These are phyloP conservation scores for Laguncularia racemosa DNA, from an alignment of 345 rosid genomes.

Conservation along the genomic window DNA sequence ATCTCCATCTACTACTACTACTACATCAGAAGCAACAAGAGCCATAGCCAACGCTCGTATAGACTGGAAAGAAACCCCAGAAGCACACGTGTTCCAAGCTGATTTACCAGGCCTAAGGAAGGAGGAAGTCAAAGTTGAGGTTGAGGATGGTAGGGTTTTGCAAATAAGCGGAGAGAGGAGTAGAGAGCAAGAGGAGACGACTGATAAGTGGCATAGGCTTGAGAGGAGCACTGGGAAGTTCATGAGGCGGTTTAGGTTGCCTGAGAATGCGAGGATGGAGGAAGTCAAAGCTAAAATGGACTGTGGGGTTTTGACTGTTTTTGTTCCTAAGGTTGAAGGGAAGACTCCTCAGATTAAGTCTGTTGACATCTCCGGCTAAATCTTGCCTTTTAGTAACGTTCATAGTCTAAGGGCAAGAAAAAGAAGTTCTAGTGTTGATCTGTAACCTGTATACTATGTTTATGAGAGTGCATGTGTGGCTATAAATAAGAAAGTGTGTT, in stretches of 20 bases:
- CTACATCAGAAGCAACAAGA: background rate
- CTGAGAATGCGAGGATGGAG: constrained; percentile 23
- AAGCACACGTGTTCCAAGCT: constrained; percentile 18
- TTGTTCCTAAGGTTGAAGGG: constrained; percentile 19
- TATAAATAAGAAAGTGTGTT: no score
- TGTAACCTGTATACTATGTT: no score
- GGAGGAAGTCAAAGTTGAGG: constrained; percentile 27
- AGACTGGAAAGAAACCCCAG: constrained; percentile 31
- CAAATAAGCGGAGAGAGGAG: constrained; percentile 22
- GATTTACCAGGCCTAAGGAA: constrained; percentile 25
- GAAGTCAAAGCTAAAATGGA: constrained; percentile 22
- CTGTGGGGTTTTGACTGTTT: constrained; percentile 20
- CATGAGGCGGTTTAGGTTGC: constrained; percentile 27
- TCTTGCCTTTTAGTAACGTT: no score
- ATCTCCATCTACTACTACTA: background rate
- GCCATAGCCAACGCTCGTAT: constrained; percentile 13
- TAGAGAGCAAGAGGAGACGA: constrained; percentile 21
- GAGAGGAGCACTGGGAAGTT: constrained; percentile 21
- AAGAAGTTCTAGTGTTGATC: no score
- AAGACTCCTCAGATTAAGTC: constrained; percentile 19
- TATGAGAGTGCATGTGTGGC: no score
- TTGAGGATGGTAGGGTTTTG: constrained; percentile 24
- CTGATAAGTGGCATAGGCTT: constrained; percentile 27
- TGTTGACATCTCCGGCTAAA: constrained; percentile 8
- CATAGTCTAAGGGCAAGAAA: no score